Base-by-base conservation (phyloP, 192 early-diverging fungal genomes). In the Coemansia sp. region DNA sequence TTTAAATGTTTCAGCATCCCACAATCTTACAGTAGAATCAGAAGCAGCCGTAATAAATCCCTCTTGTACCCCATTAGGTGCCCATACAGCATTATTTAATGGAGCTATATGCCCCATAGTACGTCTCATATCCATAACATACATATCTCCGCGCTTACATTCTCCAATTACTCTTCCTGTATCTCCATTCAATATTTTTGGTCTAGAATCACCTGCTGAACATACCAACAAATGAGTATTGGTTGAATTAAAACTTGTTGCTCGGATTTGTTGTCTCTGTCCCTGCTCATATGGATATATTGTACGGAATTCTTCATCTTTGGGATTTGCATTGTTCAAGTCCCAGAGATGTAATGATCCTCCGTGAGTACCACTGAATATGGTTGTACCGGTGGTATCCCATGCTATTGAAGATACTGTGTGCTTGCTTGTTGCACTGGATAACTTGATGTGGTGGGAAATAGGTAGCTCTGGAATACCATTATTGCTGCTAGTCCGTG, bases 131-230 rank as follows among this genome's bases (percentile, higher is more conserved):
- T 98, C 95, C 9, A 87, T 78, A 28, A 98, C 84, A 58, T 98
- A 98, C 50, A 89, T 88, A 61, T 98, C 95, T 23, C 95, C 95
- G 52, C 94, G 94, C 47, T 81, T 73, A 43, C 81, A 92, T 53
- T 92, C 88, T 9, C 72, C 69, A 32, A 92, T 50, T 30, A 81
- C 64, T n/a, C 78, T 44, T 0, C 95, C 95, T n/a, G n/a, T n/a
- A 60, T 90, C 87, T 3, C 84, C 80, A 48, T 89, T 83, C 48
- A 85, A 92, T 11, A 98, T 55, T 55, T 87, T 88, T 9, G 86
- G 76, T 42, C 85, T 79, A 9, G 85, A 74, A 15, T 82, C 78
- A 29, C 84, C 83, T 1, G 91, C 85, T 1, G 93, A 91, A 25
- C 88, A 85, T 46, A 48, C 10, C 1, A 95, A 56, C 33, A 98